phyloP scores from a whole-genome alignment of 129 eudicot species.

The Artemisia annua region DNA sequence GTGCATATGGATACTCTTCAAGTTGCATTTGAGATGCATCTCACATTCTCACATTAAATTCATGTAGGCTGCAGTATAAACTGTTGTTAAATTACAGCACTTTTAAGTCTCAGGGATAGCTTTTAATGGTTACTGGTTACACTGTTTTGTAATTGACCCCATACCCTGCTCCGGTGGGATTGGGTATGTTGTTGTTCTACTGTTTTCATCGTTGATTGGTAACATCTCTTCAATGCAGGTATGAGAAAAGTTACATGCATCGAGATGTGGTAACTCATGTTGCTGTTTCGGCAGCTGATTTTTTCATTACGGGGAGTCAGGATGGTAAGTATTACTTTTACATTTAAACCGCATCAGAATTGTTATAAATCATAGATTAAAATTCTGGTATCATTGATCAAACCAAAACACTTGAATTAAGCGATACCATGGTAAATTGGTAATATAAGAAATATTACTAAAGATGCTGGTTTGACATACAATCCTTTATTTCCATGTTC shows the following conservation, averaged over 20 bases:
- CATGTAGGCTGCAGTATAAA: no score
- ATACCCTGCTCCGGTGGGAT: no score
- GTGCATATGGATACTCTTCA: no score
- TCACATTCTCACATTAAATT: no score
- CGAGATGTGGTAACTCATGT: conserved; percentile 98
- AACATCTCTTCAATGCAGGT: conserved; percentile 50
- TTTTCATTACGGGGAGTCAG: conserved; percentile 91
- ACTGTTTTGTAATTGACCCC: no score
- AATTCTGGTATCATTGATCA: background rate
- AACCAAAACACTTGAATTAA: background rate
- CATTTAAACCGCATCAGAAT: background rate
- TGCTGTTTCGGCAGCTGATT: conserved; percentile 91
- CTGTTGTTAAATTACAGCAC: no score
- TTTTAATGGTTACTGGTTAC: no score
- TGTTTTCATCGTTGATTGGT: background rate
- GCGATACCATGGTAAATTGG: background rate
- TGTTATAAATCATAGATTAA: background rate
- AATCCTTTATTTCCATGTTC: conserved; percentile 5
- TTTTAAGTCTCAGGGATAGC: no score
- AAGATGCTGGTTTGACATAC: background rate
- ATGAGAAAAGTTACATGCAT: conserved; percentile 99
- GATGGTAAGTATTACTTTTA: conserved; percentile 57
- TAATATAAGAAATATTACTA: background rate
- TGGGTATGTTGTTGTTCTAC: no score
- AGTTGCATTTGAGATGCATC: no score